phyloP scores from a whole-genome alignment of 2,329 filamentous ascomycete genomes.

The Hortaea werneckii region DNA sequence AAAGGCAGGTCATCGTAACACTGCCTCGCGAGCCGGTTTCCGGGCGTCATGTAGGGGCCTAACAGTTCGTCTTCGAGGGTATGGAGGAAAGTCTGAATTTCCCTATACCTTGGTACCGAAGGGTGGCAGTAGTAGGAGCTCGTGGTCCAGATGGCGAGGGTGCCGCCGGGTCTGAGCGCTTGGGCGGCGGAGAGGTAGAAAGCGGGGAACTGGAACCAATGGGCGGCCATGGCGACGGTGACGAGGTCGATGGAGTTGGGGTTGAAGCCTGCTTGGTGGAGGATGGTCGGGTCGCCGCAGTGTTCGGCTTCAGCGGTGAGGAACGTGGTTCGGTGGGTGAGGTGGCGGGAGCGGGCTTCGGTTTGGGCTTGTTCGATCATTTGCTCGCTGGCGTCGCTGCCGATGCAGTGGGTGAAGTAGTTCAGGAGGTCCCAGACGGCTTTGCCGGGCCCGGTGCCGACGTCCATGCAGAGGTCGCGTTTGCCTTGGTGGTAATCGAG shows the following conservation, averaged over 20 bases:
- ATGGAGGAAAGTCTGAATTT: slow-evolving; percentile 34
- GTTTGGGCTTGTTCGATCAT: slow-evolving; percentile 40
- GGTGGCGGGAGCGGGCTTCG: slow-evolving; percentile 2
- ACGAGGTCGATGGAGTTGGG: slow-evolving; percentile 10
- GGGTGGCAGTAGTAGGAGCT: slow-evolving; percentile 23
- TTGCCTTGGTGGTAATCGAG: slow-evolving; percentile 38
- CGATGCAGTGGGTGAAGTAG: slow-evolving; percentile 38
- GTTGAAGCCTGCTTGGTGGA: background rate
- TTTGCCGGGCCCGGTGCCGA: slow-evolving; percentile 49
- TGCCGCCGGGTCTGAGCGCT: slow-evolving; percentile 44
- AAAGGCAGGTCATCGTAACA: slow-evolving; percentile 36
- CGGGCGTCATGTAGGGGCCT: slow-evolving; percentile 28
- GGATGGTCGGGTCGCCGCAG: background rate
- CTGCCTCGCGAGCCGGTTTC: slow-evolving; percentile 33
- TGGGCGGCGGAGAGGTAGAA: slow-evolving; percentile 42
- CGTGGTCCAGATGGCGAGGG: slow-evolving; percentile 42
- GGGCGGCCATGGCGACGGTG: slow-evolving; percentile 23
- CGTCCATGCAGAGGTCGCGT: slow-evolving; percentile 37
- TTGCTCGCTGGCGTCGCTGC: slow-evolving; percentile 44
- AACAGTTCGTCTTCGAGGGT: slow-evolving; percentile 30
- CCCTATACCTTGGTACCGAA: slow-evolving; percentile 30
- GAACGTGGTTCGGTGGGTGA: slow-evolving; percentile 8
- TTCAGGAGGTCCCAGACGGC: slow-evolving; percentile 37
- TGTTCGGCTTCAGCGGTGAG: slow-evolving; percentile 8
- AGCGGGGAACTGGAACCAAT: slow-evolving; percentile 47